These are phyloP conservation scores for Zymoseptoria brevis DNA, from an alignment of 2,329 filamentous ascomycete genomes.

Conservation along the genomic window DNA sequence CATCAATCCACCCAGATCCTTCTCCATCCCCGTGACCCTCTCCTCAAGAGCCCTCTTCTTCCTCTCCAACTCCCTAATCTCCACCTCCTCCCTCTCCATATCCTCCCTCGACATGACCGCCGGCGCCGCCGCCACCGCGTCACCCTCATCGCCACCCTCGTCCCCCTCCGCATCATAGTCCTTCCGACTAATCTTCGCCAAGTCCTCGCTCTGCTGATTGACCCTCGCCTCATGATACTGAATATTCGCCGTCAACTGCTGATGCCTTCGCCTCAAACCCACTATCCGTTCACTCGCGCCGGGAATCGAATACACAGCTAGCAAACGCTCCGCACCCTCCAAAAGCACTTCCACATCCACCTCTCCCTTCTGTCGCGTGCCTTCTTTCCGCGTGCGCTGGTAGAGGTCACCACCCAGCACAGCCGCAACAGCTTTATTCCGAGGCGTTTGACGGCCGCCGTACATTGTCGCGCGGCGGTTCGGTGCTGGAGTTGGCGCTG, in stretches of 20 bases:
- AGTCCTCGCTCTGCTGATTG: slow-evolving; percentile 62
- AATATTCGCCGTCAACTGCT: slow-evolving; percentile 64
- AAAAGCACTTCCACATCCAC: slow-evolving; percentile 82
- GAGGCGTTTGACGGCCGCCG: slow-evolving; percentile 45
- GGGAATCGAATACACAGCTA: slow-evolving; percentile 74
- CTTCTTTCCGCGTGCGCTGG: slow-evolving; percentile 61
- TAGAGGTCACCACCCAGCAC: slow-evolving; percentile 84
- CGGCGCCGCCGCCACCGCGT: slow-evolving; percentile 26
- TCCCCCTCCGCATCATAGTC: slow-evolving; percentile 37
- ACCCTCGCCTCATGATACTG: slow-evolving; percentile 75
- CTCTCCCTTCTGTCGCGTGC: slow-evolving; percentile 51
- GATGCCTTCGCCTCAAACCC: slow-evolving; percentile 61
- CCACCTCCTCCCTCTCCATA: slow-evolving; percentile 60
- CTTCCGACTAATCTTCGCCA: slow-evolving; percentile 62
- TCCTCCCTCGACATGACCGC: slow-evolving; percentile 57
- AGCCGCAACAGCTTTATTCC: slow-evolving; percentile 79
- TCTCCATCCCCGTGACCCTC: slow-evolving; percentile 59
- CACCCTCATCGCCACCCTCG: slow-evolving; percentile 33
- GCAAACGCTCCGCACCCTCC: slow-evolving; percentile 80
- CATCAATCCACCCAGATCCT: slow-evolving; percentile 56
- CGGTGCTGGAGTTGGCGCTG: slow-evolving; percentile 10
- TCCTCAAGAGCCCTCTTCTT: slow-evolving; percentile 57
- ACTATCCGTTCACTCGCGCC: slow-evolving; percentile 72
- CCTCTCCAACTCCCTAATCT: slow-evolving; percentile 54
- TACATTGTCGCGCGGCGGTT: slow-evolving; percentile 44